Evolutionary conservation across 106 monocot species (phyloP).

Genomic region (Dendrobium officinale): DNA sequence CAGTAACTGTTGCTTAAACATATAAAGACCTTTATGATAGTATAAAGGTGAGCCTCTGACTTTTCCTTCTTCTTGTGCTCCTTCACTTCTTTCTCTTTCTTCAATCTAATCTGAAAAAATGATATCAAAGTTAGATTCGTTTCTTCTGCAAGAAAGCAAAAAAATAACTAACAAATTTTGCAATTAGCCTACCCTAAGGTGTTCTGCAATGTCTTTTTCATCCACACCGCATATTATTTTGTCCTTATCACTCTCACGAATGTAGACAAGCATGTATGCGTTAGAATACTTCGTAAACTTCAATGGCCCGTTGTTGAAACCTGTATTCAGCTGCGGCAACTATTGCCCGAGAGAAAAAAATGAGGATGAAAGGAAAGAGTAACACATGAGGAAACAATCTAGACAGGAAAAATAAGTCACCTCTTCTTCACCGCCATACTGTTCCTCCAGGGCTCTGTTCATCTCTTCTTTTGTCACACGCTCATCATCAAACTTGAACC

Average conservation of each 20-base stretch:
- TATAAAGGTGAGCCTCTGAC: constrained; percentile 96
- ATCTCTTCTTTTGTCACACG: constrained; percentile 95
- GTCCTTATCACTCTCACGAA: constrained; percentile 97
- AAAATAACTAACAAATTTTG: background rate
- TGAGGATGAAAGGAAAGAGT: constrained; percentile 4
- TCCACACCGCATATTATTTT: constrained; percentile 97
- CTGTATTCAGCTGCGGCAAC: constrained; percentile 90
- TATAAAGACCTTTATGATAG: constrained; percentile 78
- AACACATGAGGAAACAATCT: background rate
- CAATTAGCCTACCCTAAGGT: constrained; percentile 55
- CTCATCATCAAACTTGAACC: constrained; percentile 99
- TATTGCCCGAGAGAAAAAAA: constrained; percentile 20
- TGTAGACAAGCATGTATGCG: constrained; percentile 99
- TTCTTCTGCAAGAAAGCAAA: background rate
- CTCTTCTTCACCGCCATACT: constrained; percentile 99
- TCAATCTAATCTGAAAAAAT: constrained; percentile 70
- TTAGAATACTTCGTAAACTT: constrained; percentile 99
- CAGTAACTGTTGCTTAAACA: background rate
- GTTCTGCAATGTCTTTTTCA: constrained; percentile 98
- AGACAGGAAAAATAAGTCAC: constrained; percentile 23
- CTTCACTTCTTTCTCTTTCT: constrained; percentile 99
- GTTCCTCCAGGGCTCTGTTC: constrained; percentile 92
- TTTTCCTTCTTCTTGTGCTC: constrained; percentile 99
- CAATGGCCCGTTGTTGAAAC: constrained; percentile 89
- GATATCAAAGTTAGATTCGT: background rate